Evolutionary conservation across 1,284 basidiomycete genomes (phyloP).

Genomic region (Cutaneotrichosporon dermatis): DNA sequence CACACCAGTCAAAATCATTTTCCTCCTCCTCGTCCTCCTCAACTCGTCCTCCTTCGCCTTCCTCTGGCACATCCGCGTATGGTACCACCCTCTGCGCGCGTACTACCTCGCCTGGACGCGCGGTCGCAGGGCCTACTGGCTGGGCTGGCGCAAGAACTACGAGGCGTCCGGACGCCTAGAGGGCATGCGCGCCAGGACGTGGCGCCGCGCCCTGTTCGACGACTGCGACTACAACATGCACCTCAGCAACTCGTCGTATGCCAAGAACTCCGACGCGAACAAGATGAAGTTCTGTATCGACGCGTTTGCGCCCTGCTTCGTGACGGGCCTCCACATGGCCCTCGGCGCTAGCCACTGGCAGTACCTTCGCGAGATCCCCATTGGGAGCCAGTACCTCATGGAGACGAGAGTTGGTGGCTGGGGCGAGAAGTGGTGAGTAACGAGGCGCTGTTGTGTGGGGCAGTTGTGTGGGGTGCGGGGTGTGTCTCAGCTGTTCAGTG

Average conservation of each 20-base stretch:
- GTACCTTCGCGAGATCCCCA: slow-evolving; percentile 74
- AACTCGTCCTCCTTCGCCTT: slow-evolving; percentile 46
- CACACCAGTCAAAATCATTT: slow-evolving; percentile 40
- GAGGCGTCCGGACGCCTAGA: slow-evolving; percentile 28
- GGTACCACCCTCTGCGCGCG: slow-evolving; percentile 32
- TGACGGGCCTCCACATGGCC: slow-evolving; percentile 63
- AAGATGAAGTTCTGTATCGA: slow-evolving; percentile 54
- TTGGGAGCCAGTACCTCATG: slow-evolving; percentile 65
- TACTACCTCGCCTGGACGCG: slow-evolving; percentile 24
- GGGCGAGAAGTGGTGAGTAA: slow-evolving; percentile 76
- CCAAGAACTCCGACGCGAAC: slow-evolving; percentile 54
- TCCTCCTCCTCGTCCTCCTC: slow-evolving; percentile 39
- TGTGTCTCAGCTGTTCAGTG: too few species aligned
- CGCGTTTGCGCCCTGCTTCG: slow-evolving; percentile 61
- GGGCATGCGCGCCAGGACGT: slow-evolving; percentile 20
- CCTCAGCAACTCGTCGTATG: slow-evolving; percentile 46
- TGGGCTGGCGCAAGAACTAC: slow-evolving; percentile 27
- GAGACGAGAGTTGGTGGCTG: slow-evolving; percentile 62
- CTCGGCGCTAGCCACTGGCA: slow-evolving; percentile 69
- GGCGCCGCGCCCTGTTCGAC: slow-evolving; percentile 39
- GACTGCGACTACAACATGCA: slow-evolving; percentile 50
- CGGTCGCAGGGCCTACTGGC: slow-evolving; percentile 30
- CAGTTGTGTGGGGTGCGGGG: too few species aligned
- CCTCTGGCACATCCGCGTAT: slow-evolving; percentile 45
- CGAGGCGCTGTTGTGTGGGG: too few species aligned